Percentiles rank a stretch among this genome's conserved stretches.
Conservation (phyloP, 495 filamentous ascomycete species). For the Hypomontagnella submonticulosa region DNA sequence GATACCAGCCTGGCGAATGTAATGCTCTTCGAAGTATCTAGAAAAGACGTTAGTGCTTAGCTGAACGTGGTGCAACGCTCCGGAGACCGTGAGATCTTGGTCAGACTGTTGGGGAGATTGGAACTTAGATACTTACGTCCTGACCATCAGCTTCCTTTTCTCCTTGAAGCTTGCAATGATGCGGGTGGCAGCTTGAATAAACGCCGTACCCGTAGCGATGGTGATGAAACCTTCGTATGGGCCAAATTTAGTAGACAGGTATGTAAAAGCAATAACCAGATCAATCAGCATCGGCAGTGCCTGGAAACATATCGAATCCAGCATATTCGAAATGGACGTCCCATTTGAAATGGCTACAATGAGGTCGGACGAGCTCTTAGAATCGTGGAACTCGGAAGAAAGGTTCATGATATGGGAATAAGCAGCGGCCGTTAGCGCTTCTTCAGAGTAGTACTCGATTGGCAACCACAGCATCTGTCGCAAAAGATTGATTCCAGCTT, state of each 20-base stretch:
- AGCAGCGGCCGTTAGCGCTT: slow-evolving; percentile 69
- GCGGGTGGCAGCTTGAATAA: slow-evolving; percentile 69
- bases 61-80: background rate
- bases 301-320: slow-evolving; percentile 74
- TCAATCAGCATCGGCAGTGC: slow-evolving; percentile 78
- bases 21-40: slow-evolving; percentile 65
- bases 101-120: background rate
- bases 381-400: slow-evolving; percentile 82
- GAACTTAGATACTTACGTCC: slow-evolving; percentile 33
- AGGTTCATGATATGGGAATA: slow-evolving; percentile 82
- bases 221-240: slow-evolving; percentile 79
- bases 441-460: slow-evolving; percentile 71
- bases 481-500: slow-evolving; percentile 65
- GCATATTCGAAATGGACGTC: slow-evolving; percentile 67
- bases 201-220: slow-evolving; percentile 68
- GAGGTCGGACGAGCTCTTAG: slow-evolving; percentile 77
- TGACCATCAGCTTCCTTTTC: slow-evolving; percentile 55
- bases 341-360: slow-evolving; percentile 74
- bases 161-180: slow-evolving; percentile 58
- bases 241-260: slow-evolving; percentile 76
- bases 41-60: slow-evolving; percentile 21
- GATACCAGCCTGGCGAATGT: slow-evolving; percentile 71
- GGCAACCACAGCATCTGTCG: slow-evolving; percentile 72
- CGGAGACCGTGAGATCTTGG: background rate
- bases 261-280: slow-evolving; percentile 72